Percentiles rank a stretch among this genome's conserved stretches.
Conservation (phyloP, 305 asterid species). For the Fraxinus nigra region DNA sequence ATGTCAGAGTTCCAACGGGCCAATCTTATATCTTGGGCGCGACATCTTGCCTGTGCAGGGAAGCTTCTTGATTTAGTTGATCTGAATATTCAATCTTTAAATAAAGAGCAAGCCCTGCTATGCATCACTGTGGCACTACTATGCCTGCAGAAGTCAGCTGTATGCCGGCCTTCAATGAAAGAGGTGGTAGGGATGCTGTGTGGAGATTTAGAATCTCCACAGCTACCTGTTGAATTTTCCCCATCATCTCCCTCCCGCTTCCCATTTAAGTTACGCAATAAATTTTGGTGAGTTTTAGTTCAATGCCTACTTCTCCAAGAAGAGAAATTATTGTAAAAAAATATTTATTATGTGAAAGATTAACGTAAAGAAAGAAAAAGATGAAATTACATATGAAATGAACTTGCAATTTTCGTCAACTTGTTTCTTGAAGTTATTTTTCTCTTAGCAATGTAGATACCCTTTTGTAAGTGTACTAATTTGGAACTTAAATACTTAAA, state of each 20-base stretch:
- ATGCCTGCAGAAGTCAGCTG: slow-evolving; percentile 85
- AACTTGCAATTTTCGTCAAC: background rate
- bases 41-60: slow-evolving; percentile 86
- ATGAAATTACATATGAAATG: slow-evolving; percentile 20
- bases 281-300: slow-evolving; percentile 54
- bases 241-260: slow-evolving; percentile 68
- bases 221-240: slow-evolving; percentile 74
- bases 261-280: slow-evolving; percentile 63
- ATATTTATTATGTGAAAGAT: slow-evolving; percentile 29
- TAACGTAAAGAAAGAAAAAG: slow-evolving; percentile 34
- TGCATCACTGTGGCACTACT: slow-evolving; percentile 82
- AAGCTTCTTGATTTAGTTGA: slow-evolving; percentile 85
- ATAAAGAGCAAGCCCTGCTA: slow-evolving; percentile 64
- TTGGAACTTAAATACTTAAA: background rate
- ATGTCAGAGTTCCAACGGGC: slow-evolving; percentile 88
- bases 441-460: background rate
- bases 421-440: background rate
- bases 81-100: slow-evolving; percentile 42
- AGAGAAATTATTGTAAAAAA: slow-evolving; percentile 25
- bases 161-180: slow-evolving; percentile 80
- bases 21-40: slow-evolving; percentile 86
- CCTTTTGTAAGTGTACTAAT: background rate
- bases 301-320: slow-evolving; percentile 1
- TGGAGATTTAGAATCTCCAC: slow-evolving; percentile 66
- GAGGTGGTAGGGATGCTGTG: slow-evolving; percentile 72